Percentiles rank a stretch among this genome's conserved stretches.
These are phyloP conservation scores for Boletellus sp. DNA, from an alignment of 768 basidiomycete genomes.

Conservation along the genomic window DNA sequence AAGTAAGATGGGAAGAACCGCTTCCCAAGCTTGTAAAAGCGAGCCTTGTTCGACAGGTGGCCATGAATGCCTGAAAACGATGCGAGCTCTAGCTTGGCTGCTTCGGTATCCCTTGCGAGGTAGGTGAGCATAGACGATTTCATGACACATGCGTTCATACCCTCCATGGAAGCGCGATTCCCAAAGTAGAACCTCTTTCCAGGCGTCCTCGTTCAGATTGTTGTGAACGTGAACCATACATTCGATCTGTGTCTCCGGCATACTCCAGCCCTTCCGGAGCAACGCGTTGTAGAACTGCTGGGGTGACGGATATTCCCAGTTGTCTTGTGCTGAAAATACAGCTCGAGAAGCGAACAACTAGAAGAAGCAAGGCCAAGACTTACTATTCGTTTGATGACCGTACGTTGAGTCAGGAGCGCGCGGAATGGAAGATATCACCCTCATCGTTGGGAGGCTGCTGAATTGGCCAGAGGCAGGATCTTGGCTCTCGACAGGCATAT, in stretches of 20 bases:
- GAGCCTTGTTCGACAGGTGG: conserved; percentile 13
- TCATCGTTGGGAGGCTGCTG: background rate
- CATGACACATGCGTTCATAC: background rate
- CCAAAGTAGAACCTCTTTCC: conserved; percentile 8
- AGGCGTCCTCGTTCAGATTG: conserved; percentile 9
- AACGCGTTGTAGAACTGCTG: conserved; percentile 15
- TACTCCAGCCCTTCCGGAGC: conserved; percentile 7
- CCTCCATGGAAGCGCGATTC: conserved; percentile 16
- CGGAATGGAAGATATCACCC: conserved; percentile 5
- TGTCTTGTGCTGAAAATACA: conserved; percentile 3
- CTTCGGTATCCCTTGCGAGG: conserved; percentile 2
- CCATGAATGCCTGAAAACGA: conserved; percentile 15
- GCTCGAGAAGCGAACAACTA: background rate
- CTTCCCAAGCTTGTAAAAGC: conserved; percentile 1
- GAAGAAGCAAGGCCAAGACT: background rate
- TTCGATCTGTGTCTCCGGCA: conserved; percentile 3
- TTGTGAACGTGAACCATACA: conserved; percentile 9
- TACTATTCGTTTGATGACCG: conserved; percentile 12
- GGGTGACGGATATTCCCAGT: conserved; percentile 12
- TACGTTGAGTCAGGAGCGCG: conserved; percentile 7
- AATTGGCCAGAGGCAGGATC: background rate
- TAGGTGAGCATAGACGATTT: background rate
- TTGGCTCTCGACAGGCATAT: conserved; percentile 13
- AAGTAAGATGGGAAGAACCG: conserved; percentile 5
- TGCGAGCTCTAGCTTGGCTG: conserved; percentile 4